phyloP scores from a whole-genome alignment of 805 yeast species.

The Metschnikowia santaceciliae region DNA sequence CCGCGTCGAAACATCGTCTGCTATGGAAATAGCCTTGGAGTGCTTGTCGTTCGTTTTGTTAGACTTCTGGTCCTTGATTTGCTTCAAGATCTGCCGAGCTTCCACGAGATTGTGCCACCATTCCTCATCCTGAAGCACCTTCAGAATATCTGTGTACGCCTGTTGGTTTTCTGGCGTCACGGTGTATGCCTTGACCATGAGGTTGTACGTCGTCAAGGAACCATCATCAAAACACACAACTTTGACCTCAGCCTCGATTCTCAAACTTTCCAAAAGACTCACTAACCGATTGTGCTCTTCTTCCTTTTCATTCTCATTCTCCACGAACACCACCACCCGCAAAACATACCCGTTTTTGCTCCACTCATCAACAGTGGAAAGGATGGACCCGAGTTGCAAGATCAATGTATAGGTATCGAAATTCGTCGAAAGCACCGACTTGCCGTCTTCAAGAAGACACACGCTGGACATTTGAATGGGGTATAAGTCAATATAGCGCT shows the following conservation, averaged over 20 bases:
- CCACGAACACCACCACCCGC: slow-evolving; percentile 89
- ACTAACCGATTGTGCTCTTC: slow-evolving; percentile 65
- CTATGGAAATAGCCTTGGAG: slow-evolving; percentile 9
- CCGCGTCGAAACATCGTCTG: slow-evolving; percentile 15
- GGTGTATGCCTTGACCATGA: slow-evolving; percentile 67
- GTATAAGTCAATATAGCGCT: slow-evolving; percentile 76
- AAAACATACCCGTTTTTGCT: slow-evolving; percentile 60
- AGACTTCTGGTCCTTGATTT: slow-evolving; percentile 31
- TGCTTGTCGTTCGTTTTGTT: slow-evolving; percentile 7
- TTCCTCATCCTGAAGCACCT: slow-evolving; percentile 53
- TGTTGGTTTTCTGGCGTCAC: slow-evolving; percentile 24
- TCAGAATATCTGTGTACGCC: slow-evolving; percentile 44
- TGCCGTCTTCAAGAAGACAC: slow-evolving; percentile 61
- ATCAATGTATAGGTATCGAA: slow-evolving; percentile 95
- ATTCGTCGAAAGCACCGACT: slow-evolving; percentile 74
- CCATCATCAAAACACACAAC: slow-evolving; percentile 66
- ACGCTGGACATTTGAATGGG: slow-evolving; percentile 96
- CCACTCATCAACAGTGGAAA: slow-evolving; percentile 94
- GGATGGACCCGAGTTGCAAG: slow-evolving; percentile 87
- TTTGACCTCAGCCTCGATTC: slow-evolving; percentile 80
- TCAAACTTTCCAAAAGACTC: slow-evolving; percentile 63
- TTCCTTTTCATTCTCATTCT: slow-evolving; percentile 59
- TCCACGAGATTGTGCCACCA: slow-evolving; percentile 81
- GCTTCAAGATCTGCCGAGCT: slow-evolving; percentile 45
- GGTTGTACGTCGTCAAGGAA: slow-evolving; percentile 58